These are phyloP conservation scores for Phylloporus sp. DNA, from an alignment of 768 basidiomycete genomes.

Conservation along the genomic window DNA sequence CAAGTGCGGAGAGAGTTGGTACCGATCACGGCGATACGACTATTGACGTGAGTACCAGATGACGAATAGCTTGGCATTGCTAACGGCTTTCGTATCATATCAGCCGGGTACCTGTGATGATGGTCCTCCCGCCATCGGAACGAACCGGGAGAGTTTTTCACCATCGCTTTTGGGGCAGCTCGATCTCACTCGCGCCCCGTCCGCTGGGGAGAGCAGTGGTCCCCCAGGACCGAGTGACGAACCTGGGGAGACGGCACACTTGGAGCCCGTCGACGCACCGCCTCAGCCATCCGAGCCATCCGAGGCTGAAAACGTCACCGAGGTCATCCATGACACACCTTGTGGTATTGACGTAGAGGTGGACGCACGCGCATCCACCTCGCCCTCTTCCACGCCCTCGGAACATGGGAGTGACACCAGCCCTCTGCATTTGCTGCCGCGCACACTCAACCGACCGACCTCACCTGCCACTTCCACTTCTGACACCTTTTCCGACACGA, in stretches of 20 bases:
- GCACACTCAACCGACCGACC: too few relatives aligned
- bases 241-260: background rate
- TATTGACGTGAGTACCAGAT: conserved; percentile 4
- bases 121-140: too few relatives aligned
- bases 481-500: conserved; percentile 14
- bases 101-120: too few relatives aligned
- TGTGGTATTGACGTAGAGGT: background rate
- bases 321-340: background rate
- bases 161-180: background rate
- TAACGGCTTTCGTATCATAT: too few relatives aligned
- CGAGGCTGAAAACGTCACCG: background rate
- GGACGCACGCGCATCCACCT: background rate
- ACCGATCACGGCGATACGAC: background rate
- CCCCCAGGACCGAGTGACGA: background rate
- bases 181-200: background rate
- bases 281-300: background rate
- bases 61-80: background rate
- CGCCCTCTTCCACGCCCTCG: conserved; percentile 26
- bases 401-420: conserved; percentile 24
- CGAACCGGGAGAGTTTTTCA: background rate
- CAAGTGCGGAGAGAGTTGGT: conserved; percentile 4
- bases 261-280: background rate
- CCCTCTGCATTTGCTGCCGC: conserved; percentile 3
- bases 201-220: background rate
- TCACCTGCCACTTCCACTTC: conserved; percentile 15